phyloP scores from a whole-genome alignment of 164 flowering plant species.

The Paratinospora sagittata region DNA sequence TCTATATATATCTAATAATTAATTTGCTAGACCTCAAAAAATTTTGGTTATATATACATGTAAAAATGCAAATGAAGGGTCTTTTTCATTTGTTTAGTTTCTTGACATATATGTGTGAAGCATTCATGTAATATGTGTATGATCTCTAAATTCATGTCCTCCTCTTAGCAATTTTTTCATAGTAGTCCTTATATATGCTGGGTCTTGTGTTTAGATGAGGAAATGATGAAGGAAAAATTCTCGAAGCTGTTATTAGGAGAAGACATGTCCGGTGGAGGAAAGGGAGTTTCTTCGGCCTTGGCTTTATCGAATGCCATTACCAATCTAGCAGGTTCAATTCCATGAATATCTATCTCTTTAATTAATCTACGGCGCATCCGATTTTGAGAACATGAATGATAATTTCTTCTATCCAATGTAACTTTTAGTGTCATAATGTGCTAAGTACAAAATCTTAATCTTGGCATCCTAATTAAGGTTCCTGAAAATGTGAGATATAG shows the following conservation, averaged over 20 bases:
- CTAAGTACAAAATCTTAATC: background rate
- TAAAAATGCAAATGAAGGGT: no score
- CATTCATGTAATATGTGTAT: conserved; percentile 8
- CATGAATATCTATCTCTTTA: background rate
- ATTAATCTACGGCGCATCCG: background rate
- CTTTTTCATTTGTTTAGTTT: no score
- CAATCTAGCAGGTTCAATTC: conserved; percentile 63
- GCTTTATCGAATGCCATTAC: conserved; percentile 95
- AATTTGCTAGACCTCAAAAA: no score
- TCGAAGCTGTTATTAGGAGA: conserved; percentile 88
- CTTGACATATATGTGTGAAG: no score
- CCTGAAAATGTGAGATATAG: no score
- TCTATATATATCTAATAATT: no score
- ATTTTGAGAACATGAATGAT: background rate
- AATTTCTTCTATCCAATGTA: no score
- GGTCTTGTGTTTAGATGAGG: conserved; percentile 44
- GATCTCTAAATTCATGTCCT: no score
- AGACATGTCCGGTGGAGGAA: conserved; percentile 97
- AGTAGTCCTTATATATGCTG: background rate
- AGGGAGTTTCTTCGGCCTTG: conserved; percentile 90
- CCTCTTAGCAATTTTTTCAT: no score
- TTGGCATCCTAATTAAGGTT: no score
- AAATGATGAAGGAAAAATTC: conserved; percentile 75
- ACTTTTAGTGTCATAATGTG: background rate
- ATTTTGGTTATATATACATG: no score